phyloP scores from a whole-genome alignment of 768 basidiomycete genomes.

The Phylloporus arenicola region DNA sequence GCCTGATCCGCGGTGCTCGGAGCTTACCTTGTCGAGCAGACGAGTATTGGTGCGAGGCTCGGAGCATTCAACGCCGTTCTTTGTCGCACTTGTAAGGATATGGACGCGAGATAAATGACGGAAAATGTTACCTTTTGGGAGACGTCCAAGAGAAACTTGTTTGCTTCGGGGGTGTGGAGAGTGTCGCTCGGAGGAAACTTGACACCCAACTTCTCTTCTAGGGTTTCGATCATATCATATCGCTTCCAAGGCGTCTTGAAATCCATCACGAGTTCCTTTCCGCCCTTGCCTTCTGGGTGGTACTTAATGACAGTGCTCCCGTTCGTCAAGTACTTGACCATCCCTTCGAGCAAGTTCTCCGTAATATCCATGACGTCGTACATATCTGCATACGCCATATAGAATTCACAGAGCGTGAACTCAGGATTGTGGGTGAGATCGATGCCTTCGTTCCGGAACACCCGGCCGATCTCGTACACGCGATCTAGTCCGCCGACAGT shows the following conservation, averaged over 20 bases:
- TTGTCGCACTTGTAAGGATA: constrained; percentile 1
- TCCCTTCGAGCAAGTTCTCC: constrained; percentile 80
- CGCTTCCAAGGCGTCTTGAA: constrained; percentile 96
- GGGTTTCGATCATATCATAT: constrained; percentile 95
- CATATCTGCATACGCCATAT: constrained; percentile 99
- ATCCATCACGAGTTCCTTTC: constrained; percentile 69
- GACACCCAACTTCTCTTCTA: constrained; percentile 89
- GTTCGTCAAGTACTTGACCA: constrained; percentile 82
- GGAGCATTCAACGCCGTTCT: constrained; percentile 96
- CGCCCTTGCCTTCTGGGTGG: constrained; percentile 93
- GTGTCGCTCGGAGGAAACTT: constrained; percentile 92
- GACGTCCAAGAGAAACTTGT: constrained; percentile 80
- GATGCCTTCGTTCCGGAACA: constrained; percentile 98
- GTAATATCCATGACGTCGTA: constrained; percentile 98
- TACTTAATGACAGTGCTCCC: constrained; percentile 76
- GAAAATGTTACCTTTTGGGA: constrained; percentile 62
- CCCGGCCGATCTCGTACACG: constrained; percentile 97
- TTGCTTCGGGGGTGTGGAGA: constrained; percentile 81
- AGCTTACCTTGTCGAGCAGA: constrained; percentile 81
- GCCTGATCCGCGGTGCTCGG: neutral
- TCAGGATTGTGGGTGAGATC: constrained; percentile 99
- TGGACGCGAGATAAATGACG: neutral
- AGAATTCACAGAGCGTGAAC: constrained; percentile 99
- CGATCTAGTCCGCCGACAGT: constrained; percentile 96
- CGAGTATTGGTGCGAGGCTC: constrained; percentile 95